Evolutionary conservation across 1,284 basidiomycete species (phyloP), one percentile per base, ranked within the genome.

Genomic region (Phellopilus nigrolimitatus): DNA sequence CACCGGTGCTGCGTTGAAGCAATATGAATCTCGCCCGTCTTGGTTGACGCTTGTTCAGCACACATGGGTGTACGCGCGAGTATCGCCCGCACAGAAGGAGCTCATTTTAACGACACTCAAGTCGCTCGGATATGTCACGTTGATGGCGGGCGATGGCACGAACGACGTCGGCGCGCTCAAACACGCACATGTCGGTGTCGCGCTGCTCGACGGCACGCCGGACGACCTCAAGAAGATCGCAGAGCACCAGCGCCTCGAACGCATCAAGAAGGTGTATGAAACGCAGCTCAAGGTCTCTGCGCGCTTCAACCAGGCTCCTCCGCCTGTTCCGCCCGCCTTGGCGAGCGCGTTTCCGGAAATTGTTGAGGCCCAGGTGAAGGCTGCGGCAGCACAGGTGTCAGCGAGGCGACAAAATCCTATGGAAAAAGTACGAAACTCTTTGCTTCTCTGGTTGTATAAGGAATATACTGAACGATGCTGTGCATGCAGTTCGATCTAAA

Each of bases 111-210:
- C 91, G 0, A 87, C 88, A 2, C 75, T 97, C 51, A 91, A 93
- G 65, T 76, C 77, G 10, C 80, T 95, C 22, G 94, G 94, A 22
- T 97, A 91, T 66, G 78, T 79, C 5, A 97, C 94, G 0, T 76
- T 97, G 49, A 97, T 97, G 94, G 94, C 93, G 9, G 94, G 94
- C 54, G 95, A 97, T 65, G 95, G 95, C 33, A 97, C 94, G 13
- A 97, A 97, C 66, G 94, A 97, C 60, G 94, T 97, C 42, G 94
- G 95, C 27, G 94, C 95, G 2, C 80, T 97, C 47, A 97, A 97
- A 67, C 91, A 95, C 65, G 94, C 95, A 0, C 91, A 97, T 66
- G 87, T 97, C 53, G 94, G 94, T 57, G 90, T 97, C 15, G 94
- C 94, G 0, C 74, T 97, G 1, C 73, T 97, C 40, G 92, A 97